A percentile compares a stretch with the other conserved stretches of the same genome.
These are phyloP conservation scores for Penicillium sclerotigenum DNA, from an alignment of 2,329 filamentous ascomycete genomes.

Conservation along the genomic window DNA sequence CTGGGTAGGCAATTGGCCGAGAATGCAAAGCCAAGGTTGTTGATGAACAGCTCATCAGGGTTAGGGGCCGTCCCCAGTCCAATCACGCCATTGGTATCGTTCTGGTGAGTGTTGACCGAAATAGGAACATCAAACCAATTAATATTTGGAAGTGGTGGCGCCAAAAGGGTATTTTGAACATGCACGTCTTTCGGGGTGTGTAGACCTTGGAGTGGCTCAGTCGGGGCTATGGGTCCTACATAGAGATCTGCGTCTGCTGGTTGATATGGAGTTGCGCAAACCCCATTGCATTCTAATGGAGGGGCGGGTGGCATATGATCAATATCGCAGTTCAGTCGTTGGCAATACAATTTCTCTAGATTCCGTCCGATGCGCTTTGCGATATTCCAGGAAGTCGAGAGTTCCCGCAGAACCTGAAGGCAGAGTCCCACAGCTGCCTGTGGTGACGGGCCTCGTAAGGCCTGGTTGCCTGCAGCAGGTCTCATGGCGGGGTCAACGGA, in stretches of 20 bases:
- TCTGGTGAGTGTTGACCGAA: neutral
- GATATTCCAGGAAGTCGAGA: constrained; percentile 24
- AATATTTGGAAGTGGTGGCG: neutral
- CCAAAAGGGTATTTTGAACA: neutral
- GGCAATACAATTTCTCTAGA: constrained; percentile 19
- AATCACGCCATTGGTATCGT: neutral
- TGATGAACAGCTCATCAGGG: constrained; percentile 17
- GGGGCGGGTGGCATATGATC: constrained; percentile 9
- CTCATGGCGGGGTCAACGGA: constrained; percentile 2
- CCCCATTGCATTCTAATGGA: neutral
- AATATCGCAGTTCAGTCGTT: constrained; percentile 12
- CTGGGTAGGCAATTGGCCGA: constrained; percentile 19
- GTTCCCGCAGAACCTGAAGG: constrained; percentile 18
- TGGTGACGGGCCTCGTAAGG: neutral
- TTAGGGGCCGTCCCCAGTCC: neutral
- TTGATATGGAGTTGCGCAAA: neutral
- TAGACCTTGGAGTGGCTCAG: neutral
- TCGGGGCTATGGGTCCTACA: neutral
- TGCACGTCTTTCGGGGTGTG: neutral
- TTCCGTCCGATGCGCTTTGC: constrained; percentile 23
- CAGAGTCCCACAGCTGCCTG: constrained; percentile 17
- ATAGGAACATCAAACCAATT: neutral
- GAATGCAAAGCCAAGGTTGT: constrained; percentile 23
- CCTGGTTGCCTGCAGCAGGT: neutral
- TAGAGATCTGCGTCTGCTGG: neutral